Conservation (phyloP, 2,329 filamentous ascomycete species). For the Diaporthe citri region DNA sequence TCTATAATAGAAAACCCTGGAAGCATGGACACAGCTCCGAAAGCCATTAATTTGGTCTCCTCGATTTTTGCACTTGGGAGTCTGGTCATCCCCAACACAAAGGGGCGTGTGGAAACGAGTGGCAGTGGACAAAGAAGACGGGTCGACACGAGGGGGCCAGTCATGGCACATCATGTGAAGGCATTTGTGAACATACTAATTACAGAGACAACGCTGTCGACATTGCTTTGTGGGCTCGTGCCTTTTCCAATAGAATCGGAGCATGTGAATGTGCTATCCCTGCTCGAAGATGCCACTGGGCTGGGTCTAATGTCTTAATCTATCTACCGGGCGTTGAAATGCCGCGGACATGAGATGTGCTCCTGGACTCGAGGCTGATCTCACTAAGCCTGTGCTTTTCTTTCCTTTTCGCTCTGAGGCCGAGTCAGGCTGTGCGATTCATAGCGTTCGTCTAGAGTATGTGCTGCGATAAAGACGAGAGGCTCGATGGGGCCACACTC, state of each 20-base stretch:
- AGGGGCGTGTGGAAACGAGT: neutral
- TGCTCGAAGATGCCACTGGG: neutral
- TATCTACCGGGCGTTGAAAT: neutral
- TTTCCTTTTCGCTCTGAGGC: neutral
- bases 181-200: neutral
- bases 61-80: neutral
- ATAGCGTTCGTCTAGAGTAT: neutral
- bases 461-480: neutral
- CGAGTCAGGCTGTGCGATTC: too few species aligned
- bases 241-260: neutral
- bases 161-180: neutral
- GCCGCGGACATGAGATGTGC: neutral
- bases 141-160: neutral
- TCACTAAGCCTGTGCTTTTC: neutral
- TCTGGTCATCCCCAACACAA: neutral
- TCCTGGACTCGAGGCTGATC: neutral
- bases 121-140: neutral
- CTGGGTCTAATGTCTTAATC: slow-evolving; percentile 13
- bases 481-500: neutral
- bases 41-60: neutral
- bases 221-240: neutral
- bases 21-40: neutral
- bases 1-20: neutral
- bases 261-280: neutral
- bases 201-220: neutral